Conservation (phyloP, 2,329 filamentous ascomycete species). For the Pseudocercospora pini-densiflorae region DNA sequence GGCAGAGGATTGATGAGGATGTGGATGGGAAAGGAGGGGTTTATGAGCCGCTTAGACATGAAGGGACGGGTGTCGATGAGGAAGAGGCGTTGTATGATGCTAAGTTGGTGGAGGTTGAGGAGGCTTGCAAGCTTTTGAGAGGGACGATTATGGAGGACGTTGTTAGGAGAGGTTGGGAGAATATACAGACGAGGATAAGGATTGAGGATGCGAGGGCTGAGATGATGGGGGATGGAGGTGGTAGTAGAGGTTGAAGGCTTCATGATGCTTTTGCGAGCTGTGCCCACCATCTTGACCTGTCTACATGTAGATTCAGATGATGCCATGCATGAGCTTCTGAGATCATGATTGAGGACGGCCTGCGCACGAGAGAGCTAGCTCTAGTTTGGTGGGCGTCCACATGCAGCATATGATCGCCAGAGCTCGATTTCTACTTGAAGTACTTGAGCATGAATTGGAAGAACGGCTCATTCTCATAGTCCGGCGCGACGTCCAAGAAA, state of each 20-base stretch:
- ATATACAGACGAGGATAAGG: constrained; percentile 45
- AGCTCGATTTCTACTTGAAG: constrained; percentile 20
- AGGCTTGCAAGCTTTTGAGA: constrained; percentile 47
- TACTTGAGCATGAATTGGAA: constrained; percentile 37
- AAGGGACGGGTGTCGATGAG: constrained; percentile 54
- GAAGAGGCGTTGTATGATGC: constrained; percentile 52
- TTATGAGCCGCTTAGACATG: constrained; percentile 52
- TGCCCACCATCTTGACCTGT: neutral
- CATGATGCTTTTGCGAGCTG: neutral
- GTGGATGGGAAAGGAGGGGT: constrained; percentile 43
- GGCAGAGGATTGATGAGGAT: constrained; percentile 46
- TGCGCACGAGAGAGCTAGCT: neutral
- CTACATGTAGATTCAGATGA: neutral
- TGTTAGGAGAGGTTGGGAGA: constrained; percentile 51
- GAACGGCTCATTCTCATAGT: constrained; percentile 34
- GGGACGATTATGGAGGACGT: constrained; percentile 52
- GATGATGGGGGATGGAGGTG: neutral
- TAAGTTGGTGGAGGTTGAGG: constrained; percentile 48
- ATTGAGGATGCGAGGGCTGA: constrained; percentile 30
- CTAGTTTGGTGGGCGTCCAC: neutral
- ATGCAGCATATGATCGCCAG: neutral
- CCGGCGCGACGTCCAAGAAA: constrained; percentile 33
- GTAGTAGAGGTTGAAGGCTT: neutral
- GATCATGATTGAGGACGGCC: neutral
- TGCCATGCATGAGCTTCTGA: neutral